Conservation (phyloP, 2,329 filamentous ascomycete genomes). For the Dactylellina drechsleri region DNA sequence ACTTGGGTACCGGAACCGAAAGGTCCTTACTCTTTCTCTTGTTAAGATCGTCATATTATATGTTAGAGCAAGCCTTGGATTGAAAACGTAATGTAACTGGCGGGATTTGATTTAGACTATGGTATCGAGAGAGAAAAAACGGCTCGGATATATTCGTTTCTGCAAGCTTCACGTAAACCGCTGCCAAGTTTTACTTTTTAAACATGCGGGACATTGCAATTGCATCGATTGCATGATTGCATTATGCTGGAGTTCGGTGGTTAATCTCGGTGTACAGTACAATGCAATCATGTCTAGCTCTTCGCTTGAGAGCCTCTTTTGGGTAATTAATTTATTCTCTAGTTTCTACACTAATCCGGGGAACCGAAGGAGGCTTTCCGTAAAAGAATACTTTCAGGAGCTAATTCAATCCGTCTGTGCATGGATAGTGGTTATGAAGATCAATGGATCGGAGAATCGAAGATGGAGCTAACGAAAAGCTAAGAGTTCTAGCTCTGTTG, state of each 20-base stretch:
- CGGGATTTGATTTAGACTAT: neutral
- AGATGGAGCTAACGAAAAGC: slow-evolving; percentile 1
- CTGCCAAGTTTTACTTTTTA: slow-evolving; percentile 9
- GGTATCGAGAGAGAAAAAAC: slow-evolving; percentile 6
- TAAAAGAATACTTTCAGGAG: slow-evolving; percentile 3
- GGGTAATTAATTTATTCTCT: slow-evolving; percentile 14
- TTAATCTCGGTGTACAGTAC: no score
- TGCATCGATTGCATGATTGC: neutral
- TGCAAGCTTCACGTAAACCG: slow-evolving; percentile 17
- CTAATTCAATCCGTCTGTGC: slow-evolving; percentile 29
- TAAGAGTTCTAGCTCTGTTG: no score
- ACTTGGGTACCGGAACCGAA: slow-evolving; percentile 6
- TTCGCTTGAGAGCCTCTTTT: neutral
- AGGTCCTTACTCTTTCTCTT: neutral
- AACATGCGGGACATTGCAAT: slow-evolving; percentile 3
- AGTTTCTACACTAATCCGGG: slow-evolving; percentile 34
- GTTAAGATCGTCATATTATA: slow-evolving; percentile 28
- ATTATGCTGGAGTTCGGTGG: no score
- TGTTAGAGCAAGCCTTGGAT: no score
- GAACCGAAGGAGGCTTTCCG: slow-evolving; percentile 31
- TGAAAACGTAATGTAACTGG: neutral
- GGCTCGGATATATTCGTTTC: slow-evolving; percentile 41
- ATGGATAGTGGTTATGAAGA: slow-evolving; percentile 34
- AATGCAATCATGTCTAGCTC: neutral
- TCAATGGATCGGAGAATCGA: slow-evolving; percentile 46